Evolutionary conservation across 2,329 filamentous ascomycete genomes (phyloP).

Genomic region (Monosporascus sp.): DNA sequence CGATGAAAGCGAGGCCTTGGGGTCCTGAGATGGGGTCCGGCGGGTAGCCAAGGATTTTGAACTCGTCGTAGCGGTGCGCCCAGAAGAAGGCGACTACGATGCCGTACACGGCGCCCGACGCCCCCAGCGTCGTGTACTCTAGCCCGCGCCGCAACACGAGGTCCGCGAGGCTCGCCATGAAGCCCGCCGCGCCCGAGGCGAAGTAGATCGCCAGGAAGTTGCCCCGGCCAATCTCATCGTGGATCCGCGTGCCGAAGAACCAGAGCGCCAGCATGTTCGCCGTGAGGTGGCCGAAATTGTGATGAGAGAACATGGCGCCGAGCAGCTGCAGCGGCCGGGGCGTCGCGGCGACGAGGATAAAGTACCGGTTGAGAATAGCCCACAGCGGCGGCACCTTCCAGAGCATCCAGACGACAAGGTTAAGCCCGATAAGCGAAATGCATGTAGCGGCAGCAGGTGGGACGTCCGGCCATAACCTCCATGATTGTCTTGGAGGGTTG

Average conservation of each 20-base stretch:
- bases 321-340: slow-evolving; percentile 59
- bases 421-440: slow-evolving; percentile 54
- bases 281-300: slow-evolving; percentile 52
- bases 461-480: slow-evolving; percentile 54
- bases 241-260: slow-evolving; percentile 61
- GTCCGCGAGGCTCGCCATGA: slow-evolving; percentile 50
- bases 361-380: slow-evolving; percentile 62
- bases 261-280: slow-evolving; percentile 62
- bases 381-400: slow-evolving; percentile 65
- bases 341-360: slow-evolving; percentile 59
- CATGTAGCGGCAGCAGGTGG: slow-evolving; percentile 61
- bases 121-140: slow-evolving; percentile 54
- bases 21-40: slow-evolving; percentile 48
- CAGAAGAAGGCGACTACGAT: slow-evolving; percentile 58
- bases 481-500: slow-evolving; percentile 40
- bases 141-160: slow-evolving; percentile 43
- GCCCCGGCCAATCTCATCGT: slow-evolving; percentile 65
- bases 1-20: slow-evolving; percentile 49
- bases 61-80: slow-evolving; percentile 50
- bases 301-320: slow-evolving; percentile 65
- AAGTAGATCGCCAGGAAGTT: slow-evolving; percentile 66
- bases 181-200: slow-evolving; percentile 51
- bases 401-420: slow-evolving; percentile 48
- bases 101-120: slow-evolving; percentile 60
- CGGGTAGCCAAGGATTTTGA: slow-evolving; percentile 53